Evolutionary conservation across 2,329 filamentous ascomycete species (phyloP).

Genomic region (Epichloe gansuensis): DNA sequence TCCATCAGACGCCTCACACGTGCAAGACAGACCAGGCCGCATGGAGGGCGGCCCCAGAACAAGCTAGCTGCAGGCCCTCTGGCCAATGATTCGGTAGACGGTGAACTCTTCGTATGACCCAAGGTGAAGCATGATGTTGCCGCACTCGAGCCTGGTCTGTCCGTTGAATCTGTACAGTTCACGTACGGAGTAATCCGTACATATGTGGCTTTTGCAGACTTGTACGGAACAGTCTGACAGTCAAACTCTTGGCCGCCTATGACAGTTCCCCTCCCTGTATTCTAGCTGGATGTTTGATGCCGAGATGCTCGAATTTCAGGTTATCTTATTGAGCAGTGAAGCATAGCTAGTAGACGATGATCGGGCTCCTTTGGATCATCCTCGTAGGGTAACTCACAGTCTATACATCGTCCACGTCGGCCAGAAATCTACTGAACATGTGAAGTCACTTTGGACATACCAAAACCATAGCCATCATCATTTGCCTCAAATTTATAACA

Average conservation of each 20-base stretch:
- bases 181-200: not conserved
- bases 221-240: not conserved
- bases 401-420: not conserved
- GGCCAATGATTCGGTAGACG: not conserved
- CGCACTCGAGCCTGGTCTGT: not conserved
- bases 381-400: not conserved
- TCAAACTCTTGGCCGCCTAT: not conserved
- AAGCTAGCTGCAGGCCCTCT: conserved; percentile 1
- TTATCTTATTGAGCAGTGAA: not conserved
- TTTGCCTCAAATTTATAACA: not conserved
- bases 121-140: not conserved
- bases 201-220: not conserved
- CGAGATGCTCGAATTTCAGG: too few relatives aligned
- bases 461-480: not conserved
- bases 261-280: not conserved
- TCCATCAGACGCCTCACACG: not conserved
- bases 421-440: not conserved
- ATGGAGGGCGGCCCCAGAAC: not conserved
- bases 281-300: not conserved
- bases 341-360: not conserved
- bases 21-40: not conserved
- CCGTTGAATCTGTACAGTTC: not conserved
- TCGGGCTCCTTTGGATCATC: not conserved
- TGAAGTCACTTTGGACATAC: not conserved
- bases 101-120: not conserved